Evolutionary conservation across 768 basidiomycete species (phyloP).

Genomic region (Rhizopogon sp.): DNA sequence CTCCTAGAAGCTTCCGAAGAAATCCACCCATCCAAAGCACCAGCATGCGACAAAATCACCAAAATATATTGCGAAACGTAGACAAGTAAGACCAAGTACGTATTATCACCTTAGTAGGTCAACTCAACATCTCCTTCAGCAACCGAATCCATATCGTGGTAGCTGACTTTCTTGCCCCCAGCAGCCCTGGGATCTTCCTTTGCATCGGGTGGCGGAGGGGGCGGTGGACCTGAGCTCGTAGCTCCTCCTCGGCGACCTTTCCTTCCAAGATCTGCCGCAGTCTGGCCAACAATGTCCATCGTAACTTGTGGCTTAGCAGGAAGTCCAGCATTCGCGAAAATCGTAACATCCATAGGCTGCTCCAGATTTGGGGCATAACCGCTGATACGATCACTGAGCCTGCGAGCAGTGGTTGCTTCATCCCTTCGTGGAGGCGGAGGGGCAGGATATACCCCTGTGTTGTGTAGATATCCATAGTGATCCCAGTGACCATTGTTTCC

Average conservation of each 20-base stretch:
- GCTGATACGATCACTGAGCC: slow-evolving; percentile 77
- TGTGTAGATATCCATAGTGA: slow-evolving; percentile 39
- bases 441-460: slow-evolving; percentile 31
- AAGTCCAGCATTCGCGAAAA: slow-evolving; percentile 66
- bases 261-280: slow-evolving; percentile 21
- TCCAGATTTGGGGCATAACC: slow-evolving; percentile 59
- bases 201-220: slow-evolving; percentile 81
- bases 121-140: slow-evolving; percentile 74
- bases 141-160: slow-evolving; percentile 93
- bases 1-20: no score
- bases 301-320: slow-evolving; percentile 72
- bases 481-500: slow-evolving; percentile 40
- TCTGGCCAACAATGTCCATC: slow-evolving; percentile 38
- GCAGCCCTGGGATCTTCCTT: slow-evolving; percentile 92
- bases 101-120: slow-evolving; percentile 28
- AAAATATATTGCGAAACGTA: slow-evolving; percentile 23
- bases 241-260: slow-evolving; percentile 36
- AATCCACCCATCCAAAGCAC: not conserved
- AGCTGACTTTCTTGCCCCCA: slow-evolving; percentile 85
- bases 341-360: slow-evolving; percentile 34
- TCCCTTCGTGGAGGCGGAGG: slow-evolving; percentile 46
- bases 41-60: slow-evolving; percentile 7
- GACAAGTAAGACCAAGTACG: slow-evolving; percentile 14
- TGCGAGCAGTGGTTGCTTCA: slow-evolving; percentile 52
- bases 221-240: slow-evolving; percentile 48